Evolutionary conservation across 441 rosid genomes (phyloP), one percentile per base, ranked within the genome.

Genomic region (Gossypium armourianum): DNA sequence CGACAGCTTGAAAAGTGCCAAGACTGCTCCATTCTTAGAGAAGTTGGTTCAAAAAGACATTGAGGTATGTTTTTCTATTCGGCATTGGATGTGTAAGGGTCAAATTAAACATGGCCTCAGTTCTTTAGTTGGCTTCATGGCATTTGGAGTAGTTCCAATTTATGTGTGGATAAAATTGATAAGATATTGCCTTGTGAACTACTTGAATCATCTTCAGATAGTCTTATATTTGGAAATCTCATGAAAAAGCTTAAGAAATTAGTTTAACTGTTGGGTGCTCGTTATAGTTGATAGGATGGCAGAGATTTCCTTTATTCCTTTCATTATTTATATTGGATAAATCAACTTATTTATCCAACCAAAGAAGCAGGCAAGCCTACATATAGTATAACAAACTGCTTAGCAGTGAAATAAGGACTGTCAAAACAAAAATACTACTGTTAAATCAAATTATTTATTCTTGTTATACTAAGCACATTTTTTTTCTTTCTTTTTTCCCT

Each of bases 21-120:
- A 84, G 84, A 81, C 79, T 4, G 97, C 99, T 70, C 99, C 99
- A 2, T 91, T 92, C 85, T 82, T 94, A 82, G 99, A 94, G 90
- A 94, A 87, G 77, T 70, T 92, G 71, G 78, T 89, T 68, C 92
- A 94, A 71, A 89, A 90, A 70, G 94, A 83, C 68, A 85, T 92
- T 13, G 97, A 88, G 88, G 93, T 88, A 74, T 54, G 9, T 5
- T 56, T 3, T 0, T 69, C 6, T 45, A n/a, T 52, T 45, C 0
- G 17, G 36, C 36, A 64, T 64, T 45, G 32, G 55, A 12, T 5
- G 9, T 64, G 12, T 64, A 45, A 20, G 69, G 69, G 15, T 64
- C 32, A 45, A 12, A 21, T n/a, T 47, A 43, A 64, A 20, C 55
- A 23, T 19, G 6, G 49, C 4, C 12, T 43, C 1, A n/a, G 13